Evolutionary conservation across 495 filamentous ascomycete species (phyloP).

Genomic region (Pyronema domesticum): DNA sequence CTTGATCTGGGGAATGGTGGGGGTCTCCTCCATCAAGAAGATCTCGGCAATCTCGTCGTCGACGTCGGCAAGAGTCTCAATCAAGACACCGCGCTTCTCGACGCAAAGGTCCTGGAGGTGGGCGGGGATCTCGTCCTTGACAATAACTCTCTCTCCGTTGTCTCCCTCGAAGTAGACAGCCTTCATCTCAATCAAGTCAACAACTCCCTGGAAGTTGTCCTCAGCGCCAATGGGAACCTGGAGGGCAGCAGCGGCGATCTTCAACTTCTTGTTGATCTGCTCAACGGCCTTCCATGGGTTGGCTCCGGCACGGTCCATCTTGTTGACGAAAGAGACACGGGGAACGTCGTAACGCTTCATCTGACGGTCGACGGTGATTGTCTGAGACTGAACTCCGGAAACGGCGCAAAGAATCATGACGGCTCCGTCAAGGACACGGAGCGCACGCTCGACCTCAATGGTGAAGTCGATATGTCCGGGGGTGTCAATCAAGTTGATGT

Average conservation of each 20-base stretch:
- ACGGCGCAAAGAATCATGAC: conserved; percentile 98
- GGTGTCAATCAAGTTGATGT: conserved; percentile 97
- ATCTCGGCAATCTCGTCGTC: conserved; percentile 97
- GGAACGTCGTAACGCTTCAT: conserved; percentile 98
- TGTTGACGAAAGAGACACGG: conserved; percentile 91
- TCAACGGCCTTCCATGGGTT: conserved; percentile 97
- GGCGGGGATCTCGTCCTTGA: conserved; percentile 63
- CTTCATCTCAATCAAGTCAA: conserved; percentile 85
- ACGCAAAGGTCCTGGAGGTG: conserved; percentile 53
- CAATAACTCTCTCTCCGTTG: conserved; percentile 37
- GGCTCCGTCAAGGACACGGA: conserved; percentile 90
- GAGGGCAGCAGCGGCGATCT: conserved; percentile 77
- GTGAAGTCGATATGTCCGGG: conserved; percentile 99
- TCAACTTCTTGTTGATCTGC: conserved; percentile 89
- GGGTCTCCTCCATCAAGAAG: conserved; percentile 71
- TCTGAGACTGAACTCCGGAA: conserved; percentile 92
- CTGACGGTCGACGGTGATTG: conserved; percentile 94
- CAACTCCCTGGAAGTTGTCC: conserved; percentile 82
- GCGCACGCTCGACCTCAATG: conserved; percentile 92
- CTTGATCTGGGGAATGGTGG: conserved; percentile 64
- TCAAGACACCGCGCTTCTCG: conserved; percentile 65
- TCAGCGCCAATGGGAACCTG: conserved; percentile 92
- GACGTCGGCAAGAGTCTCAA: conserved; percentile 92
- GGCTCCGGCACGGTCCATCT: conserved; percentile 98
- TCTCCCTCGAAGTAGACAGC: conserved; percentile 74